A percentile compares a stretch with the other conserved stretches of the same genome.
phyloP scores from a whole-genome alignment of 179 eudicot genomes.

The Beta lomatogona region DNA sequence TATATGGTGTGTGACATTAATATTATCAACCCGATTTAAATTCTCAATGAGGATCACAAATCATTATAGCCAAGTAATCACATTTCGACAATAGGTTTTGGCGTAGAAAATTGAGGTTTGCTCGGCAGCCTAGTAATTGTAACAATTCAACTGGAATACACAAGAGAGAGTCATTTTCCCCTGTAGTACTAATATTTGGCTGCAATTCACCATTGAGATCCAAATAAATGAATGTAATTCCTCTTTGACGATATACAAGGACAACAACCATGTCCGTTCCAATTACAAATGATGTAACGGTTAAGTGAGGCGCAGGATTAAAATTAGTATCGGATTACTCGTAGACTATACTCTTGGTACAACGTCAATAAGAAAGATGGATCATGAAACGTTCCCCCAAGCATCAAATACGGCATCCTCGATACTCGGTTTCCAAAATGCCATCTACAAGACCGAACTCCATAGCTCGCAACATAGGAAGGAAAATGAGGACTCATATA shows the following conservation, averaged over 20 bases:
- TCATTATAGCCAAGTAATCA: no score
- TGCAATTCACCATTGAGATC: neutral
- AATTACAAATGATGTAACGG: neutral
- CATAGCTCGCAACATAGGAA: constrained; percentile 62
- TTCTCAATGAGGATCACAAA: no score
- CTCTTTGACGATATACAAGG: constrained; percentile 26
- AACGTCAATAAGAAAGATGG: constrained; percentile 3
- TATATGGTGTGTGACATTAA: no score
- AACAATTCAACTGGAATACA: neutral
- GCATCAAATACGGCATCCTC: neutral
- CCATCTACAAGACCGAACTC: constrained; percentile 89
- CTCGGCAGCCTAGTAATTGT: neutral
- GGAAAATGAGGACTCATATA: neutral
- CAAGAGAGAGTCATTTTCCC: neutral
- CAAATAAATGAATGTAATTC: neutral
- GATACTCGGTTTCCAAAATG: constrained; percentile 69
- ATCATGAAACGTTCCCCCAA: neutral
- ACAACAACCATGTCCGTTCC: neutral
- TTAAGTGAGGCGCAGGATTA: neutral
- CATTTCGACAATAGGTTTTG: no score
- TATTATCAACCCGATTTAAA: no score
- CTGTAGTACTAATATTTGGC: neutral
- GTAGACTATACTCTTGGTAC: constrained; percentile 20
- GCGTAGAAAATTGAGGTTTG: neutral
- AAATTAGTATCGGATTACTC: neutral